A percentile compares a stretch with the other conserved stretches of the same genome.
These are phyloP conservation scores for Paramarasmius palmivorus DNA, from an alignment of 1,284 basidiomycete species.

Conservation along the genomic window DNA sequence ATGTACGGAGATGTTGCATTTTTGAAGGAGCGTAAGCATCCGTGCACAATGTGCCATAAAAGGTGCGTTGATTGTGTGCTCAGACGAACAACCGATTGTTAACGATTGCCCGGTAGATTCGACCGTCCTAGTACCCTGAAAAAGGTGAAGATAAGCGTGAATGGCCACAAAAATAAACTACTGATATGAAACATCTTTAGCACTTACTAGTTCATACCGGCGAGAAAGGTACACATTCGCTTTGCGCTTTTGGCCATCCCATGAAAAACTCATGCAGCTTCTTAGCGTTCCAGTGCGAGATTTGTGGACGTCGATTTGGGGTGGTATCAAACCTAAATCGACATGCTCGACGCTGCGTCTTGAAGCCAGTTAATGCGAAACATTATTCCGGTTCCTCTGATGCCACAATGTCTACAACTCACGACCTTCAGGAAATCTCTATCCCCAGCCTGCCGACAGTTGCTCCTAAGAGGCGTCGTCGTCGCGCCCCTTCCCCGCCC, in stretches of 20 bases:
- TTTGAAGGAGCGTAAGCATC: constrained; percentile 67
- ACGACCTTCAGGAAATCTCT: background rate
- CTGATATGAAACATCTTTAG: constrained; percentile 34
- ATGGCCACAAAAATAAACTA: background rate
- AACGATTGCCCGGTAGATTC: constrained; percentile 47
- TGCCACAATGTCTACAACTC: background rate
- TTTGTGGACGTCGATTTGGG: constrained; percentile 73
- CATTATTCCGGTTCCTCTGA: constrained; percentile 1
- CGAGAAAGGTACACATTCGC: constrained; percentile 65
- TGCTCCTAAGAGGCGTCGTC: constrained; percentile 54
- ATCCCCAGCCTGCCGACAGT: constrained; percentile 6
- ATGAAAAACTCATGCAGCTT: constrained; percentile 3
- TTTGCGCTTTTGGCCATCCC: constrained; percentile 1
- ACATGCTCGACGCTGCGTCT: constrained; percentile 58
- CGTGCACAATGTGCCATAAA: constrained; percentile 80
- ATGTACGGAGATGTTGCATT: constrained; percentile 29
- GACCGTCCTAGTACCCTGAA: constrained; percentile 75
- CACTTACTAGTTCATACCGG: constrained; percentile 80
- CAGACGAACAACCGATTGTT: background rate
- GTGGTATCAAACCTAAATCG: constrained; percentile 76
- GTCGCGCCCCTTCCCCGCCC: constrained; percentile 65
- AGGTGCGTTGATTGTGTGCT: constrained; percentile 31
- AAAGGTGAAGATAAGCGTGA: constrained; percentile 48
- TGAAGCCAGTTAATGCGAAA: constrained; percentile 30
- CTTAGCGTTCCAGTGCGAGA: constrained; percentile 69